These are phyloP conservation scores for Xylaria scruposa DNA, from an alignment of 495 filamentous ascomycete species.

Conservation along the genomic window DNA sequence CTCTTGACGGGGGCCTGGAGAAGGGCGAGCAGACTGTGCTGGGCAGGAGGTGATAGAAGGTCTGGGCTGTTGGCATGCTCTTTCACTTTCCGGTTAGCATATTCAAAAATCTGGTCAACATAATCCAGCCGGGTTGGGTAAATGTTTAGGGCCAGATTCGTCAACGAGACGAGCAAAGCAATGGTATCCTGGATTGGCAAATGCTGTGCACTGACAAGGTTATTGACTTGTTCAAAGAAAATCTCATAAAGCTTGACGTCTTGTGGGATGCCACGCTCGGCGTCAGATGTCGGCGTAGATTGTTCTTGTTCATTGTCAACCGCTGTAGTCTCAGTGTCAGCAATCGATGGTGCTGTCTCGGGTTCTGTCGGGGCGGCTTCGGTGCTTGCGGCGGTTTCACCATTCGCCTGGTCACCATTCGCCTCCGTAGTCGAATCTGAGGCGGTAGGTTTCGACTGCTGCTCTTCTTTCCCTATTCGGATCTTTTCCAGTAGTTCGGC, in stretches of 20 bases:
- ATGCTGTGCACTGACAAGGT: conserved; percentile 86
- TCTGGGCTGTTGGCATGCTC: conserved; percentile 94
- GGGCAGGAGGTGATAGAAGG: conserved; percentile 83
- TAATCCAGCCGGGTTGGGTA: conserved; percentile 93
- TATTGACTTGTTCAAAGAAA: conserved; percentile 95
- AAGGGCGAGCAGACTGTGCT: conserved; percentile 86
- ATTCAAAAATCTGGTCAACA: conserved; percentile 90
- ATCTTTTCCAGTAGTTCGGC: conserved; percentile 76
- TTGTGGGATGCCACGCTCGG: conserved; percentile 74
- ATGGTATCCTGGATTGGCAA: conserved; percentile 94
- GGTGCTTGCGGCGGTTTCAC: conserved; percentile 40
- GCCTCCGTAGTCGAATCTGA: conserved; percentile 35
- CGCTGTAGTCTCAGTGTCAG: conserved; percentile 51
- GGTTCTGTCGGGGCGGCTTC: conserved; percentile 44
- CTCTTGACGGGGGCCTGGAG: conserved; percentile 86
- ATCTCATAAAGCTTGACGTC: conserved; percentile 94
- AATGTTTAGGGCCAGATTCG: conserved; percentile 92
- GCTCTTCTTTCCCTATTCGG: conserved; percentile 67
- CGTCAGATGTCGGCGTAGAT: conserved; percentile 50
- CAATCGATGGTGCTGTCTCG: conserved; percentile 46
- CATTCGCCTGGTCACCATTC: conserved; percentile 41
- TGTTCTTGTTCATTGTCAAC: conserved; percentile 46
- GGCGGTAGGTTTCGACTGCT: conserved; percentile 37
- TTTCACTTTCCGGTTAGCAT: conserved; percentile 84
- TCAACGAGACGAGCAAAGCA: conserved; percentile 86